Base-by-base conservation (phyloP, 2,329 filamentous ascomycete species). In the Xylaria multiplex region DNA sequence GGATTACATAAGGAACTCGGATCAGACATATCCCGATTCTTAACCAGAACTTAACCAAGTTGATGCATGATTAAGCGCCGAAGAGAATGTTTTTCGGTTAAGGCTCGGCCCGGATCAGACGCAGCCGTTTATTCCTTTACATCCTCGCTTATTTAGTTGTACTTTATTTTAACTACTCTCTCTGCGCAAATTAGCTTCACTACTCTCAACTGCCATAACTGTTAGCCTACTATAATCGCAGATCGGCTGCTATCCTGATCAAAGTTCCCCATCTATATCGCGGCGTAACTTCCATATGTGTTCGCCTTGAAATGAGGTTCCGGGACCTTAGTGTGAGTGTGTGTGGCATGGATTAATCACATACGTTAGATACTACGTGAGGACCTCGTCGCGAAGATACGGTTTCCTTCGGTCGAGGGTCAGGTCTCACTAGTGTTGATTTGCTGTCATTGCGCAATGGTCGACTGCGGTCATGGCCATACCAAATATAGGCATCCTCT, bases 111-210 rank as follows among this genome's bases (percentile, higher is more conserved):
- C 55, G 55, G 55, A 24, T 49, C 30, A 45, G 30, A 30, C 30
- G 27, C 42, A 19, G 16, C 24, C 11, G 27, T 19, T 24, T 32
- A 14, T 13, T 22, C 24, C 42, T 27, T 58, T 32, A 35, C 30
- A 6, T 11, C 19, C 6, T 50, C 45, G n/a, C 32, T 42, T 30
- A 37, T 16, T 13, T 27, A 27, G 27, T 27, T 40, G 19, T 30
- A 50, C 45, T 50, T 50, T 42, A 59, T 50, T 42, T 59, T 24
- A 24, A 59, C 46, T 42, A n/a, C 56, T 11, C 16, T 53, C n/a
- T 53, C 24, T n/a, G n/a, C 22, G 16, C 16, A 53, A 53, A 22
- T n/a, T 32, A 30, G 9, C 49, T 35, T 53, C 30, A 11, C 22
- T 19, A 13, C 11, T n/a, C 16, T 9, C 14, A 13, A 30, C 11